These are phyloP conservation scores for Cytospora piceicola DNA, from an alignment of 2,329 filamentous ascomycete genomes.

Conservation along the genomic window DNA sequence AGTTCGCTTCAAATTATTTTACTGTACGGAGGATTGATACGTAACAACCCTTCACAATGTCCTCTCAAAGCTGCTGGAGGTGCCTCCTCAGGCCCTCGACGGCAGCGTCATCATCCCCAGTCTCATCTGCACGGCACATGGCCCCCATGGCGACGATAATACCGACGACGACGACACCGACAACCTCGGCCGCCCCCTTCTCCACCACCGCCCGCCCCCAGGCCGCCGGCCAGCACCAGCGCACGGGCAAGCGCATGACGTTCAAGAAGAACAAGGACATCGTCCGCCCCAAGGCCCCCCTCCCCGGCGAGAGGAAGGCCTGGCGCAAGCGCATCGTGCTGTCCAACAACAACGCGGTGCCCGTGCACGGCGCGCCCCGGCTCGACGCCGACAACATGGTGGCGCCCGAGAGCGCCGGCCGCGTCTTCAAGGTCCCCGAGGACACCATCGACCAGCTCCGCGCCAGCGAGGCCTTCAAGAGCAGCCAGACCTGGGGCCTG, in stretches of 20 bases:
- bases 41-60: constrained; percentile 48
- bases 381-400: constrained; percentile 60
- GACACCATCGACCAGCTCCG: constrained; percentile 77
- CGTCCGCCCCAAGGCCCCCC: constrained; percentile 59
- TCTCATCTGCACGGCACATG: constrained; percentile 36
- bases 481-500: constrained; percentile 82
- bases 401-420: constrained; percentile 60
- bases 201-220: constrained; percentile 40
- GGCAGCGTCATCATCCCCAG: constrained; percentile 35
- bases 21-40: constrained; percentile 14
- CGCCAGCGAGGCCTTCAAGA: constrained; percentile 87
- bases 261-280: constrained; percentile 54
- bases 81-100: constrained; percentile 55
- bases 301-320: constrained; percentile 81
- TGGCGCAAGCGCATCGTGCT: constrained; percentile 87
- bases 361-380: constrained; percentile 64
- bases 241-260: constrained; percentile 48
- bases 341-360: constrained; percentile 90
- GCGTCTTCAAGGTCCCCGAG: constrained; percentile 71
- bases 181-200: constrained; percentile 47
- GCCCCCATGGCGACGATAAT: constrained; percentile 21
- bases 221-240: constrained; percentile 35
- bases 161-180: constrained; percentile 39
- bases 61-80: constrained; percentile 61
- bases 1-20: background rate